Evolutionary conservation across 768 basidiomycete genomes (phyloP), one percentile per base, ranked within the genome.

Genomic region (Termitomyces sp.): DNA sequence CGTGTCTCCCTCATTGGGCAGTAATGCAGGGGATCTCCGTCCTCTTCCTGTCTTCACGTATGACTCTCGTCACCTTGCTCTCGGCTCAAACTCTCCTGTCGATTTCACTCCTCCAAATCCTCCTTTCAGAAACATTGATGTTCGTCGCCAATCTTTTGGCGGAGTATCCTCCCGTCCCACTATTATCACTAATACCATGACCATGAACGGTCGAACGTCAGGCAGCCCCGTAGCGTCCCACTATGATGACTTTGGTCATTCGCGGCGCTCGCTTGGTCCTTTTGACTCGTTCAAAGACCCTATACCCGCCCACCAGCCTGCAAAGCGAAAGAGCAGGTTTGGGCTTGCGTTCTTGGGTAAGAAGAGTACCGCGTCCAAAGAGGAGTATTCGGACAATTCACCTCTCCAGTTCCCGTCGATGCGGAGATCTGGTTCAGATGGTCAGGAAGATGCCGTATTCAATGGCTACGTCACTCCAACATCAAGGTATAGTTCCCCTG

Each of bases 161-260:
- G 92, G 90, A 18, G 71, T 82, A 22, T 73, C 81, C 14, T 80
- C 85, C 6, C 79, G 79, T 20, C 84, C 88, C 7, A 79, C 79
- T 52, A 65, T 83, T 22, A 73, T 62, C 9, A 62, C 75, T 24
- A 84, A 84, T 62, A 86, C 80, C 10, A 68, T 82, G 68, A 83
- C 83, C 50, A 49, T 55, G 10, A 68, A 59, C 29, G 56, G 61
- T 22, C 68, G 63, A 50, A 72, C 66, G 56, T 71, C 67, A 42
- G 69, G 68, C n/a, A 76, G 68, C 20, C 74, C 69, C 59, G 73
- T 67, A 57, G 75, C 75, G 12, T 66, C 72, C 4, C 70, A 73
- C 57, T 92, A 90, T 59, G 83, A 83, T 56, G 89, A 92, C 68
- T 92, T 92, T 63, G 90, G 90, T 14, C 68, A 72, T 14, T 88